A percentile compares a stretch with the other conserved stretches of the same genome.
Evolutionary conservation across 345 rosid species (phyloP).

Genomic region (Lepidium aucheri): DNA sequence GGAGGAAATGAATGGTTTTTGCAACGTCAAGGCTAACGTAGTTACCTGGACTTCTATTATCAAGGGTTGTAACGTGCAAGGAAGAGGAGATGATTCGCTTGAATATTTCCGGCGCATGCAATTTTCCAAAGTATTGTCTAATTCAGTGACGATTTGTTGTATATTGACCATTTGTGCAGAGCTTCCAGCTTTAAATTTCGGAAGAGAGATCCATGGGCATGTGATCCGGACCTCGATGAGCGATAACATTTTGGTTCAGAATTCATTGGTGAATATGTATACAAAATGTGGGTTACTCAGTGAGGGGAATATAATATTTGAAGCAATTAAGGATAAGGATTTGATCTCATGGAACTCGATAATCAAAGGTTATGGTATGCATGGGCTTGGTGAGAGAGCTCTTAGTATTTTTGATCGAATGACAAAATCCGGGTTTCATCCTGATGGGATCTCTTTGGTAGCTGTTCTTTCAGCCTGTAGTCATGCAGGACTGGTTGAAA

Average conservation of each 20-base stretch:
- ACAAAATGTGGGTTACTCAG: conserved; percentile 52
- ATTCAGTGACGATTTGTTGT: conserved; percentile 50
- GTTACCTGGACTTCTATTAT: conserved; percentile 71
- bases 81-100: conserved; percentile 44
- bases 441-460: conserved; percentile 55
- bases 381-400: conserved; percentile 48
- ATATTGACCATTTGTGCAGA: conserved; percentile 63
- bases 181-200: conserved; percentile 43
- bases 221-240: conserved; percentile 39
- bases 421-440: conserved; percentile 40
- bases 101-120: conserved; percentile 50
- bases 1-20: conserved; percentile 26
- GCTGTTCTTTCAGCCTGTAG: conserved; percentile 78
- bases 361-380: conserved; percentile 60
- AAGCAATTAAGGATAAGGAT: conserved; percentile 38
- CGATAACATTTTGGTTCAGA: conserved; percentile 48
- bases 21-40: conserved; percentile 40
- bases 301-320: conserved; percentile 42
- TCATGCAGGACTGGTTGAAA: conserved; percentile 57
- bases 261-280: conserved; percentile 69
- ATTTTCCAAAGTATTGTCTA: conserved; percentile 34
- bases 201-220: conserved; percentile 64
- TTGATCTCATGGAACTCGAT: conserved; percentile 60
- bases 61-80: conserved; percentile 52
- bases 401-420: conserved; percentile 41